Conservation (phyloP, 2,329 filamentous ascomycete species). For the Stemphylium beticola region DNA sequence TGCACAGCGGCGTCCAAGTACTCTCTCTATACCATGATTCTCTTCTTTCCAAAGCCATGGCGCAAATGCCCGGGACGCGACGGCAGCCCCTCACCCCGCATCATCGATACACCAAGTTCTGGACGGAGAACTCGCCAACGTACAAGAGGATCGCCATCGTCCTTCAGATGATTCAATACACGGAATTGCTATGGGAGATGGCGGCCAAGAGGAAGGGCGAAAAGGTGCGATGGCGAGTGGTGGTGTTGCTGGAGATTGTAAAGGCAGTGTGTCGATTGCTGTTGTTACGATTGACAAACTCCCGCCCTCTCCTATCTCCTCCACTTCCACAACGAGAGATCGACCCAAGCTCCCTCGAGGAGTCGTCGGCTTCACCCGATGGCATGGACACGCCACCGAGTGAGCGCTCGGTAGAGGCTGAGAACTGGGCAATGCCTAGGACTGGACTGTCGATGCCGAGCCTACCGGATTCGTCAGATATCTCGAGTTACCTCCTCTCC, state of each 20-base stretch:
- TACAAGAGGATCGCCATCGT: slow-evolving; percentile 84
- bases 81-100: slow-evolving; percentile 63
- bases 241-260: slow-evolving; percentile 82
- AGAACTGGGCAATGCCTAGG: slow-evolving; percentile 87
- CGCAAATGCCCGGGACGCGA: slow-evolving; percentile 60
- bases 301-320: slow-evolving; percentile 80
- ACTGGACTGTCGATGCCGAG: slow-evolving; percentile 86
- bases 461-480: slow-evolving; percentile 80
- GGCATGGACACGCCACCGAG: slow-evolving; percentile 56
- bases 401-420: slow-evolving; percentile 50
- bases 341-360: slow-evolving; percentile 67
- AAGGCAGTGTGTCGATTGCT: slow-evolving; percentile 86
- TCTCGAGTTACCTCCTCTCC: slow-evolving; percentile 83
- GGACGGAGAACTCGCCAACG: slow-evolving; percentile 65
- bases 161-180: slow-evolving; percentile 91
- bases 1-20: slow-evolving; percentile 87
- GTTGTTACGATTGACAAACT: slow-evolving; percentile 81
- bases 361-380: slow-evolving; percentile 52
- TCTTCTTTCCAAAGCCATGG: slow-evolving; percentile 72
- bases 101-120: slow-evolving; percentile 69
- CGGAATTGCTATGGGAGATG: slow-evolving; percentile 98
- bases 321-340: slow-evolving; percentile 85
- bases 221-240: slow-evolving; percentile 80
- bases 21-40: slow-evolving; percentile 93
- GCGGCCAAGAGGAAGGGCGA: slow-evolving; percentile 85